phyloP scores from a whole-genome alignment of 495 filamentous ascomycete genomes.

The Tuber microsphaerosporum region DNA sequence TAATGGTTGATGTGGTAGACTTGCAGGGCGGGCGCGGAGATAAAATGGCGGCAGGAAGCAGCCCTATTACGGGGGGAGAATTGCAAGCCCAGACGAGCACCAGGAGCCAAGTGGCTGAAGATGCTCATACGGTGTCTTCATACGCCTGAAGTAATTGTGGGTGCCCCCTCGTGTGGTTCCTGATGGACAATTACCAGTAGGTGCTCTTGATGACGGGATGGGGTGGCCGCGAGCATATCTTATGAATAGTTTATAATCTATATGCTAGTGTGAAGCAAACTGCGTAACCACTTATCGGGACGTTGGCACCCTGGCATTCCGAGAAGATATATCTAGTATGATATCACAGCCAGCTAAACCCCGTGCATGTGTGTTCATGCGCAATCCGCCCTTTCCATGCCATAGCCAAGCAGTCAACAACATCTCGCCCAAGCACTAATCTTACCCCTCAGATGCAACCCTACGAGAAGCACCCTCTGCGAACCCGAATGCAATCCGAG shows the following conservation, averaged over 20 bases:
- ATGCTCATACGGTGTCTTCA: background rate
- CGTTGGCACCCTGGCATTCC: background rate
- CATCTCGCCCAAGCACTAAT: background rate
- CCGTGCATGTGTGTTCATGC: background rate
- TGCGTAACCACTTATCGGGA: background rate
- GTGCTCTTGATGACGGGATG: background rate
- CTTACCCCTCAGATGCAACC: background rate
- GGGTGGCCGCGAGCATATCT: background rate
- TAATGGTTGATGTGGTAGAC: slow-evolving; percentile 17
- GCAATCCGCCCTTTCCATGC: background rate
- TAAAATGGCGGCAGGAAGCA: background rate
- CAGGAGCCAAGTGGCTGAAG: too few species aligned
- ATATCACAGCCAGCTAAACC: background rate
- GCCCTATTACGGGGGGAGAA: slow-evolving; percentile 3
- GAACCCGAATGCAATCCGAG: background rate
- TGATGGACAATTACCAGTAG: background rate
- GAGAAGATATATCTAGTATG: background rate
- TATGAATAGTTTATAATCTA: background rate
- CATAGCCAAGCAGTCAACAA: background rate
- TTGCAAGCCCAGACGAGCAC: background rate
- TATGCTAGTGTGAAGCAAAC: background rate
- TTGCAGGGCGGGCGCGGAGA: background rate
- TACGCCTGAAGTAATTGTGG: background rate
- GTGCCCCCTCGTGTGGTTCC: background rate
- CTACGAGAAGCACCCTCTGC: background rate